Base-by-base conservation (phyloP, 2,329 filamentous ascomycete species). In the Neopestalotiopsis sp. region DNA sequence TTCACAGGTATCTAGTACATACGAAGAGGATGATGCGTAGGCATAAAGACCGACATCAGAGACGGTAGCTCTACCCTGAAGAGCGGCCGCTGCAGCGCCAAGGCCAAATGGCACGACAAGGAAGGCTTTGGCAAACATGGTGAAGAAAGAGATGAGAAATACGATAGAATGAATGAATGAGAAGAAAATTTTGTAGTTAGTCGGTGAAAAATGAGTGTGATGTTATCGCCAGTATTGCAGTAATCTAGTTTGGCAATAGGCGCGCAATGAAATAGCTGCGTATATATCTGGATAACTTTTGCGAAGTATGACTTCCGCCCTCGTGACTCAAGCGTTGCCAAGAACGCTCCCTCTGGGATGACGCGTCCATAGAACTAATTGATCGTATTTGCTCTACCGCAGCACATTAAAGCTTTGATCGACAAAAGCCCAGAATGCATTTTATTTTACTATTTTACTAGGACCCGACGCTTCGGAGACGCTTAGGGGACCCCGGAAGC, bases 11-110 rank as follows among this genome's bases (percentile, higher is more conserved):
- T 28, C 24, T 28, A 28, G 24, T 28, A 28, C 24, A 28, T 28
- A 28, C 24, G 30, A 10, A 10, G 32, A 38, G 6, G 61, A 63
- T 6, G 61, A 63, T 34, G 75, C 74, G 56, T 76, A 77, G 67
- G 74, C 76, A 57, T 75, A 77, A 5, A 77, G 66, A 13, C 70
- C 67, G 65, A 77, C 17, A 3, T 24, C 57, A 5, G 74, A 70
- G 4, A 71, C 65, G 9, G 70, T 17, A 12, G 61, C 61, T 10
- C 61, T 38, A 10, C n/a, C 32, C 13, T 38, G 14, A 17, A 63
- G 14, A 4, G 61, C 13, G 14, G 9, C 32, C 10, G 32, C 30
- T 6, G n/a, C 24, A 42, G 34, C 38, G n/a, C 61, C 61, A 13
- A 63, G 61, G 38, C 14, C 61, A 24, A 63, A 28, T 32, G 61